phyloP scores from a whole-genome alignment of 2,329 filamentous ascomycete genomes.

The Apiospora aurea region DNA sequence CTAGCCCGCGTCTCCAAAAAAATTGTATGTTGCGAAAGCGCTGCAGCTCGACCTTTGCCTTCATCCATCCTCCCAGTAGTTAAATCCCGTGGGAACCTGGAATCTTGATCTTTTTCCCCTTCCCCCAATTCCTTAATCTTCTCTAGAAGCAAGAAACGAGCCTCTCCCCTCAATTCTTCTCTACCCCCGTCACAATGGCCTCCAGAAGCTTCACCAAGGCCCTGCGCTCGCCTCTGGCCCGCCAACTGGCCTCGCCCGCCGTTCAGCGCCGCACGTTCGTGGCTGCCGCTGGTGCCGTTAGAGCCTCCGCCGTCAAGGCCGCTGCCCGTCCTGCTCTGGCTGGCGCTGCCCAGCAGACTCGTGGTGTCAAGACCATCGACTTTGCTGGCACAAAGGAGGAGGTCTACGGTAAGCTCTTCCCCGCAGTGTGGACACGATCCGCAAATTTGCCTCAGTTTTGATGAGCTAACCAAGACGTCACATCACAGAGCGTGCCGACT shows the following conservation, averaged over 20 bases:
- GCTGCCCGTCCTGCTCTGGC: constrained; percentile 55
- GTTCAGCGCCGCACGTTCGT: constrained; percentile 69
- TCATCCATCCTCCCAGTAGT: not conserved
- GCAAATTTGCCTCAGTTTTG: constrained; percentile 19
- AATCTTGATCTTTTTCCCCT: constrained; percentile 26
- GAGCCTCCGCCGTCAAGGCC: constrained; percentile 55
- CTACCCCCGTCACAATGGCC: constrained; percentile 68
- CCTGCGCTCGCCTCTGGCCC: constrained; percentile 67
- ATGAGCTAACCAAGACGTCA: constrained; percentile 38
- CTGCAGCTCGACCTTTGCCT: constrained; percentile 21
- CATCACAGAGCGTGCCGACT: constrained; percentile 87
- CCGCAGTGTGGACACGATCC: not conserved
- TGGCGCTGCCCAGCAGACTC: constrained; percentile 67
- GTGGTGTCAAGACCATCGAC: constrained; percentile 98
- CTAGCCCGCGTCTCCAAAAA: constrained; percentile 15
- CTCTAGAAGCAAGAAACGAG: constrained; percentile 29
- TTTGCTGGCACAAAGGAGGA: constrained; percentile 95
- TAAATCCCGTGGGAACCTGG: not conserved
- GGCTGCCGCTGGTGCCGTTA: constrained; percentile 63
- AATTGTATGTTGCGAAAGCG: constrained; percentile 23
- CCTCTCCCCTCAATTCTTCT: constrained; percentile 38
- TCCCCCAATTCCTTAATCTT: constrained; percentile 30
- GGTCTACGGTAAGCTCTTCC: constrained; percentile 76
- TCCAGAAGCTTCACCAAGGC: constrained; percentile 76
- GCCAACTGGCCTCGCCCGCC: constrained; percentile 67